Evolutionary conservation across 805 yeast species (phyloP), one percentile per base, ranked within the genome.

Genomic region (Candida piceae): DNA sequence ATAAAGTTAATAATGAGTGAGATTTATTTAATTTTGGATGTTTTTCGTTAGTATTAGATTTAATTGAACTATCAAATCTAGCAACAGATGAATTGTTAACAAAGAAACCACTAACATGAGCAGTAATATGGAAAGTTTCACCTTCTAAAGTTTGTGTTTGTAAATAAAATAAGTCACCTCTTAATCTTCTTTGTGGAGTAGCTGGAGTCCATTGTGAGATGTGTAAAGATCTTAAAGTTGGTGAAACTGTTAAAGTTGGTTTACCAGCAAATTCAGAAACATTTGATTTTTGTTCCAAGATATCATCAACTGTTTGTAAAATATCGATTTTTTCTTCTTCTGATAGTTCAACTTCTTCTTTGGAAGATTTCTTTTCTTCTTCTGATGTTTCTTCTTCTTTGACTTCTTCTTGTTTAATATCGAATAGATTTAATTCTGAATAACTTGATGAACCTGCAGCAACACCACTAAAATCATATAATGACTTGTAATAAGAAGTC

Each of bases 191-290:
- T 35, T 67, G 63, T 13, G 80, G 66, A 21, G 90, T 81, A 11
- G 87, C 87, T 4, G 97, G 96, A 46, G 84, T 80, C 93, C 96
- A 90, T 36, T 76, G 74, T 11, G 96, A 84, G 34, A 87, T 57
- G 36, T 65, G 55, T 32, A 77, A 61, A 0, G 74, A 64, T 46
- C 69, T 74, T 42, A 93, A 62, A 7, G 90, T 83, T 16, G 71
- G 64, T 25, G 58, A 51, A 34, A 67, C 47, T 30, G 52, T 52
- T 12, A 63, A 45, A 11, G 59, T 50, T 18, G 58, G 55, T 13
- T 61, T 60, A 4, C 54, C 48, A 2, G 71, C 63, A 36, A 57
- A 52, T 3, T 40, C 37, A 3, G 48, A 28, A 7, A 31, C 35
- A 39, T 31, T 54, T 34, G 30, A 6, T 6, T 34, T 28, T 38